Base-by-base conservation (phyloP, 495 filamentous ascomycete species). In the Friedmanniomyces endolithicus region DNA sequence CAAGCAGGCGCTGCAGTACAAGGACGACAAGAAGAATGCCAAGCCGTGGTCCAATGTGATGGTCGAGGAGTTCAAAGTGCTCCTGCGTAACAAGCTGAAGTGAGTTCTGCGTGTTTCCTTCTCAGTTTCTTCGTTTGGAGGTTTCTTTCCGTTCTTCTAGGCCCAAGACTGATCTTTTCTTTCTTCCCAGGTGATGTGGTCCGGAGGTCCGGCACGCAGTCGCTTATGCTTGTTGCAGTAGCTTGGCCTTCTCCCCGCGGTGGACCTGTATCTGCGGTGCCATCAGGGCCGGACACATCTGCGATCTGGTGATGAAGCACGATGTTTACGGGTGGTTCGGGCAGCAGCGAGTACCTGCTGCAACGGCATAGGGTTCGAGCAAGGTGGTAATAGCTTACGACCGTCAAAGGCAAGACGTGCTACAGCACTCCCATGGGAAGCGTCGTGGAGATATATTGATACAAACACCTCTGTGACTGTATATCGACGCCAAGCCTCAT, bases 231-330 rank as follows among this genome's bases (percentile, higher is more conserved):
- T 48, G 2, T 50, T 35, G n/a, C 33, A 52, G 50, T 3, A 11
- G 11, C 35, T 23, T 52, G 50, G 6, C 11, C 11, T 44, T 11
- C 29, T 23, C 41, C 11, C 2, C 35, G 6, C 27, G 9, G 27
- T 55, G 57, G 57, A 24, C 41, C 34, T 59, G 57, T 37, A 45
- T 59, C 39, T 59, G 57, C 57, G 57, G 57, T 2, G 50, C 51
- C 8, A 6, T 34, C 31, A 34, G 35, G 9, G 1, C 1, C 1
- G 57, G 51, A 1, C 57, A 59, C 24, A 14, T 17, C 25, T 59
- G 57, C 57, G 35, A 3, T 1, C 20, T n/a, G 17, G 55, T 52
- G 40, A 43, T 55, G 52, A 6, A 12, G 52, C 41, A 43, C 1
- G 52, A 31, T 55, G 20, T 2, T 16, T 1, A 23, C 23, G 41